phyloP scores from a whole-genome alignment of 1,284 basidiomycete species.

The Heterobasidion parviporum region DNA sequence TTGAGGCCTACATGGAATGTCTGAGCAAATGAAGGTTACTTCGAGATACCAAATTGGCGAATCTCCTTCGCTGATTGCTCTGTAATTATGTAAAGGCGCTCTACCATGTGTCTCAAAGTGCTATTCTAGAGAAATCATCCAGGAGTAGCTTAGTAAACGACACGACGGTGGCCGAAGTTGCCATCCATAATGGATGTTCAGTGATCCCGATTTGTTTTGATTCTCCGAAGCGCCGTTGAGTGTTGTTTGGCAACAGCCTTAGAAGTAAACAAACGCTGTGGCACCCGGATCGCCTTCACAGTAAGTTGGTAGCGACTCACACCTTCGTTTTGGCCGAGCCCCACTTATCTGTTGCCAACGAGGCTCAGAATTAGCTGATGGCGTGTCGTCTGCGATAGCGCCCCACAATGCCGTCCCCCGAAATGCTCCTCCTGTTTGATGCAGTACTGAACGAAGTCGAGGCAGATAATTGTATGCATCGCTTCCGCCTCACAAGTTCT shows the following conservation, averaged over 20 bases:
- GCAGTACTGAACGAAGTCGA: constrained; percentile 6
- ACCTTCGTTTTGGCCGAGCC: too few relatives aligned
- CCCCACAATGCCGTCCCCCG: constrained; percentile 3
- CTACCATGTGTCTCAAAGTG: too few relatives aligned
- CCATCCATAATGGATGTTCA: neutral
- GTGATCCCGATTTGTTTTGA: neutral
- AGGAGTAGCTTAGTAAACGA: neutral
- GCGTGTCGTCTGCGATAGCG: too few relatives aligned
- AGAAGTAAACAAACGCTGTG: neutral
- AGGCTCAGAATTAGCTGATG: too few relatives aligned
- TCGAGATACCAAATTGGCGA: too few relatives aligned
- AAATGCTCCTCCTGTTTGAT: constrained; percentile 7
- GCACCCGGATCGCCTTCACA: too few relatives aligned
- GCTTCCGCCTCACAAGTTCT: neutral
- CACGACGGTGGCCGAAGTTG: neutral
- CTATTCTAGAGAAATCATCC: neutral
- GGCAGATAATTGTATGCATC: constrained; percentile 6
- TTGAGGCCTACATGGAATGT: neutral
- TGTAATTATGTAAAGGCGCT: too few relatives aligned
- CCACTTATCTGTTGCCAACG: too few relatives aligned
- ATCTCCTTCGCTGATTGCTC: too few relatives aligned
- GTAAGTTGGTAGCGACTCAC: too few relatives aligned
- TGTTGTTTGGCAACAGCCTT: constrained; percentile 3
- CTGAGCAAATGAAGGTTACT: neutral
- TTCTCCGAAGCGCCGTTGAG: neutral